Evolutionary conservation across 805 yeast genomes (phyloP).

Genomic region (Brettanomyces anomalus): DNA sequence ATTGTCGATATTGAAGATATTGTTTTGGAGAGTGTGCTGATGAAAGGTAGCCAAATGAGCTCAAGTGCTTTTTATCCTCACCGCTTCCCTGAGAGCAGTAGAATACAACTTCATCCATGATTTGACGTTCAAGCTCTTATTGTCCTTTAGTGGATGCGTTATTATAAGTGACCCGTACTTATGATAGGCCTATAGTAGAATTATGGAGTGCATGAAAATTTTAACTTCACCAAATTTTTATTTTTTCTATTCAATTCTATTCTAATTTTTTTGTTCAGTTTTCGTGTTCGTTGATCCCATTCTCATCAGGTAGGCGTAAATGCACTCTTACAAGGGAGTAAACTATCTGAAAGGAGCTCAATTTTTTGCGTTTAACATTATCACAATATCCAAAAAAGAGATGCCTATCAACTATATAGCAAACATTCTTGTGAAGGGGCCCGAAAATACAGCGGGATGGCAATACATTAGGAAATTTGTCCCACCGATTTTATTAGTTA

Average conservation of each 20-base stretch:
- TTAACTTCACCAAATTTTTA: slow-evolving; percentile 23
- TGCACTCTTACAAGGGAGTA: background rate
- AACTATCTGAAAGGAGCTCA: background rate
- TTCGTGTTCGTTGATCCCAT: background rate
- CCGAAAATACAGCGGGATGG: slow-evolving; percentile 71
- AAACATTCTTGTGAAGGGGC: slow-evolving; percentile 62
- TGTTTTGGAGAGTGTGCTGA: slow-evolving; percentile 41
- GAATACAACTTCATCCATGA: slow-evolving; percentile 44
- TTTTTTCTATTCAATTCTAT: background rate
- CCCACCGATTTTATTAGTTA: slow-evolving; percentile 42
- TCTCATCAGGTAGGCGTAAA: background rate
- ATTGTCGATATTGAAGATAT: slow-evolving; percentile 42
- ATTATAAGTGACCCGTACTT: no score
- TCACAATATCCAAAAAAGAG: background rate
- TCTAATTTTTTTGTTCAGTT: background rate
- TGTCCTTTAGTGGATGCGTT: no score
- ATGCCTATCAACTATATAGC: slow-evolving; percentile 87
- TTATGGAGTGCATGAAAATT: slow-evolving; percentile 75
- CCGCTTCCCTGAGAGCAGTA: slow-evolving; percentile 38
- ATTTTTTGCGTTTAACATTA: no score
- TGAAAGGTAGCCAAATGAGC: slow-evolving; percentile 28
- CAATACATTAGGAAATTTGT: slow-evolving; percentile 43
- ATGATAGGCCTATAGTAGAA: no score
- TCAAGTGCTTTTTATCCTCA: slow-evolving; percentile 29
- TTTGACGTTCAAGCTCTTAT: no score